Evolutionary conservation across 306 rosid genomes (phyloP).

Genomic region (Inga oerstediana): DNA sequence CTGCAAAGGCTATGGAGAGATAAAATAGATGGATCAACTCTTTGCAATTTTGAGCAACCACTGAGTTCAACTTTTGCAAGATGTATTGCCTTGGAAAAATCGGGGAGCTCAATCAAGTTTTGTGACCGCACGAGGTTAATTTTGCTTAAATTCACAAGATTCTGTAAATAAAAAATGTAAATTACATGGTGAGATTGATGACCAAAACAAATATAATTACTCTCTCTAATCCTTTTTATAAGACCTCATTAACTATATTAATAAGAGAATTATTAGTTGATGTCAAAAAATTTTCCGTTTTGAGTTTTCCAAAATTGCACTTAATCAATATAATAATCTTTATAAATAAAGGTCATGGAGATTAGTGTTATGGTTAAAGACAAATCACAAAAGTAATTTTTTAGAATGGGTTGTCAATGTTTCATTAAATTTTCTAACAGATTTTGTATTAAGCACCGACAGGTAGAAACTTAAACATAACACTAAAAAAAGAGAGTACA

Average conservation of each 20-base stretch:
- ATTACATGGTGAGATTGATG: background rate
- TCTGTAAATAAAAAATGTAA: background rate
- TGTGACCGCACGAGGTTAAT: background rate
- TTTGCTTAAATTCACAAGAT: background rate
- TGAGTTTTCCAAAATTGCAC: background rate
- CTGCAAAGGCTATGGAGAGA: background rate
- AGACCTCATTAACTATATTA: too few species aligned
- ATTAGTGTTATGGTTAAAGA: too few species aligned
- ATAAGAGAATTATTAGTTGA: too few species aligned
- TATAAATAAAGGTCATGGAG: background rate
- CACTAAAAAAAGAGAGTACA: too few species aligned
- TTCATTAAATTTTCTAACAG: background rate
- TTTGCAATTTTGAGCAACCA: background rate
- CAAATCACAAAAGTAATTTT: background rate
- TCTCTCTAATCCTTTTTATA: background rate
- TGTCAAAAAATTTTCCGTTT: too few species aligned
- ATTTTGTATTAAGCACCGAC: too few species aligned
- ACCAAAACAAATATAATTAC: background rate
- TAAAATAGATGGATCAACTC: background rate
- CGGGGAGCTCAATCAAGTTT: background rate
- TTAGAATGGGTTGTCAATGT: background rate
- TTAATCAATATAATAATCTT: too few species aligned
- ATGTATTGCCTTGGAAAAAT: background rate
- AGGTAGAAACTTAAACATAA: too few species aligned
- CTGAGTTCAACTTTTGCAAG: fast-evolving